These are phyloP conservation scores for Lachancea quebecensis DNA, from an alignment of 805 yeast species.

Conservation along the genomic window DNA sequence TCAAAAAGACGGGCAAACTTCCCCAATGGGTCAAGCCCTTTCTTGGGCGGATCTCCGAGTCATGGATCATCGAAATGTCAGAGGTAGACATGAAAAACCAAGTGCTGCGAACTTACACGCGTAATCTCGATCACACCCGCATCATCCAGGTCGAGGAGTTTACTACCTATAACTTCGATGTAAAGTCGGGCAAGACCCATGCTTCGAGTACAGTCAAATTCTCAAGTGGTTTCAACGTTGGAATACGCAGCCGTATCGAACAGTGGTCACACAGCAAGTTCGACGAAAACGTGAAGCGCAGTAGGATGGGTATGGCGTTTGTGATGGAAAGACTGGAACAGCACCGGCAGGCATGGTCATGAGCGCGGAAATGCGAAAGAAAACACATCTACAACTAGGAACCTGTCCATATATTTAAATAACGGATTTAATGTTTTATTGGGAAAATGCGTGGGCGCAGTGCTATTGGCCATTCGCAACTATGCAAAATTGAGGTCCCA, in stretches of 20 bases:
- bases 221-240: conserved; percentile 54
- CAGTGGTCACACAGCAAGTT: conserved; percentile 71
- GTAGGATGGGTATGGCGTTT: conserved; percentile 65
- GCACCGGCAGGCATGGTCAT: conserved; percentile 5
- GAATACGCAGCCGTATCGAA: conserved; percentile 66
- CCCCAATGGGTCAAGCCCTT: conserved; percentile 76
- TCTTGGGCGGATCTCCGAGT: conserved; percentile 58
- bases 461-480: not conserved
- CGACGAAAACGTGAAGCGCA: conserved; percentile 55
- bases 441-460: not conserved
- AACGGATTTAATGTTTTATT: no score
- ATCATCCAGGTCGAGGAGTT: conserved; percentile 75
- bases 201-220: conserved; percentile 62
- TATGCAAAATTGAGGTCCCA: conserved; percentile 76
- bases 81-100: conserved; percentile 55
- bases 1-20: conserved; percentile 70
- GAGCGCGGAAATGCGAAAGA: not conserved
- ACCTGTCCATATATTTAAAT: no score
- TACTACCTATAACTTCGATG: conserved; percentile 44
- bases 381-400: not conserved
- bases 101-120: conserved; percentile 60
- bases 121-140: conserved; percentile 77
- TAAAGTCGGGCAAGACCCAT: conserved; percentile 32
- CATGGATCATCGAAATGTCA: conserved; percentile 78
- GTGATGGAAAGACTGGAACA: conserved; percentile 63